phyloP scores from a whole-genome alignment of 805 yeast species.

The Vanderwaltozyma polyspora region DNA sequence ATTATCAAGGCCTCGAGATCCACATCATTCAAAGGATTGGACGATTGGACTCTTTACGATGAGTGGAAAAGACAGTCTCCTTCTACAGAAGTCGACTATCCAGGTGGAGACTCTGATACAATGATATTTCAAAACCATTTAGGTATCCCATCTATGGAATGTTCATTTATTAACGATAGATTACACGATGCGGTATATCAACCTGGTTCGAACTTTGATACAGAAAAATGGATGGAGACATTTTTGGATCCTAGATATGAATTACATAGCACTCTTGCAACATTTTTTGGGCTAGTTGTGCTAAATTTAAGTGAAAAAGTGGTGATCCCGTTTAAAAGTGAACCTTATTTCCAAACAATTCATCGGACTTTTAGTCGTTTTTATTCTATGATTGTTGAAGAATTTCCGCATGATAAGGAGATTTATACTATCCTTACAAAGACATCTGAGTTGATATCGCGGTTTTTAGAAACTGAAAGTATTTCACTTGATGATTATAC shows the following conservation, averaged over 20 bases:
- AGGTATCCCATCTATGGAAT: constrained; percentile 52
- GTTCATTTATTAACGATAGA: constrained; percentile 32
- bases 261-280: constrained; percentile 46
- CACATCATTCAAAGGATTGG: constrained; percentile 33
- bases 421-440: constrained; percentile 5
- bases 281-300: constrained; percentile 45
- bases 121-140: constrained; percentile 53
- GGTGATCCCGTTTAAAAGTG: constrained; percentile 37
- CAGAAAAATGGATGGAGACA: constrained; percentile 42
- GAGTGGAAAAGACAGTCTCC: constrained; percentile 33
- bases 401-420: constrained; percentile 16
- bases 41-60: constrained; percentile 34
- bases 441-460: constrained; percentile 4
- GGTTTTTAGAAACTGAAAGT: constrained; percentile 19
- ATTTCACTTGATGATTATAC: constrained; percentile 38
- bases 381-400: constrained; percentile 11
- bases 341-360: constrained; percentile 38
- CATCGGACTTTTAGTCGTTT: constrained; percentile 25
- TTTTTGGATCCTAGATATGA: constrained; percentile 42
- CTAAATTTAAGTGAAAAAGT: constrained; percentile 48
- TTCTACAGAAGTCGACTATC: constrained; percentile 29
- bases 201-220: constrained; percentile 48
- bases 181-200: constrained; percentile 42
- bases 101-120: constrained; percentile 45
- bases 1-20: constrained; percentile 35